Conservation (phyloP, 139 green algal species). For the Penium margaritaceum region DNA sequence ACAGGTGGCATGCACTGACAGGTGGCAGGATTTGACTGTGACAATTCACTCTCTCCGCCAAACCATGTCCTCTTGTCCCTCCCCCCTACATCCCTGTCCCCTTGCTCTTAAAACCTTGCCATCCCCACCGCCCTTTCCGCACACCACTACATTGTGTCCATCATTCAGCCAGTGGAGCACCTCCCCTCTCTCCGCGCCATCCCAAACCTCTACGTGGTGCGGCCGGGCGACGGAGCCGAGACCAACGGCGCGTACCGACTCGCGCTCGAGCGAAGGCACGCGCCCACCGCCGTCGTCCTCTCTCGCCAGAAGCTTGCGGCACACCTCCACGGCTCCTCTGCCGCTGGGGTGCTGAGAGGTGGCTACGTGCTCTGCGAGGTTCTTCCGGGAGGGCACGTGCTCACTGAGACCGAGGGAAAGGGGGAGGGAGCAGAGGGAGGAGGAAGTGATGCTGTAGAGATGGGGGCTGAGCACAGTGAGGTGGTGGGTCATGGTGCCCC, state of each 20-base stretch:
- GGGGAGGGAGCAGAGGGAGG: conserved; percentile 30
- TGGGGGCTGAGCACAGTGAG: too few species aligned
- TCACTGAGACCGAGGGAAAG: conserved; percentile 51
- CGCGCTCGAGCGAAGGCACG: conserved; percentile 54
- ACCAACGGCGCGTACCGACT: conserved; percentile 85
- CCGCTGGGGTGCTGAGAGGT: conserved; percentile 74
- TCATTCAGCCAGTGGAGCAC: conserved; percentile 91
- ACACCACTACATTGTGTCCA: conserved; percentile 49
- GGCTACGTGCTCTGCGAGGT: conserved; percentile 72
- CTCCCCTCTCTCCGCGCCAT: conserved; percentile 92
- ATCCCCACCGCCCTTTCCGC: conserved; percentile 46
- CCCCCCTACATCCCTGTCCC: background rate
- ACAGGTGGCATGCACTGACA: too few species aligned
- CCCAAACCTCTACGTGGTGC: conserved; percentile 91
- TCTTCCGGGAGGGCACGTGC: conserved; percentile 12
- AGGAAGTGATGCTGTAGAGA: background rate
- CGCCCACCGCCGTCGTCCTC: conserved; percentile 77
- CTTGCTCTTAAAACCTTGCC: conserved; percentile 53
- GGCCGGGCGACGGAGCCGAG: conserved; percentile 89
- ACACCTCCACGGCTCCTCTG: conserved; percentile 71
- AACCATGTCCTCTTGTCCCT: conserved; percentile 50
- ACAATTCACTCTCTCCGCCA: background rate
- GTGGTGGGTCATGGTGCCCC: too few species aligned
- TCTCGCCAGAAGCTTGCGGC: conserved; percentile 88
- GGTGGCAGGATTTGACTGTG: too few species aligned